Conservation (phyloP, 257 asterid genomes). For the Scutellaria minor region DNA sequence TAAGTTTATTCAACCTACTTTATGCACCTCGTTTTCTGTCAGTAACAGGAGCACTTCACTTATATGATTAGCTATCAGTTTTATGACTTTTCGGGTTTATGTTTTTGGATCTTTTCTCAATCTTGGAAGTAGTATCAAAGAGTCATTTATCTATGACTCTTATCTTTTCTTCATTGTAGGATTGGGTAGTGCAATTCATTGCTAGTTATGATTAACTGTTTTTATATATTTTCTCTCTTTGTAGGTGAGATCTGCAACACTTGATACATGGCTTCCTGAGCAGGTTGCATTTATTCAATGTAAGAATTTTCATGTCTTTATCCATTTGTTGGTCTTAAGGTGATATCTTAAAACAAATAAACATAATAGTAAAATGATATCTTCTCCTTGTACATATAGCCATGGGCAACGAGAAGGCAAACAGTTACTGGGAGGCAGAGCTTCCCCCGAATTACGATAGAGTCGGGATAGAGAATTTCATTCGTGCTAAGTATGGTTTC, state of each 20-base stretch:
- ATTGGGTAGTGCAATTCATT: slow-evolving; percentile 28
- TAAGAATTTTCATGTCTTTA: slow-evolving; percentile 48
- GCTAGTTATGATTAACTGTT: slow-evolving; percentile 24
- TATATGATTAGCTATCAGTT: background rate
- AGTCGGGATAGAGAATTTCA: slow-evolving; percentile 99
- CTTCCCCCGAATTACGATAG: slow-evolving; percentile 98
- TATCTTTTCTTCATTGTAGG: background rate
- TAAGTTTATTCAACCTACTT: slow-evolving; percentile 15
- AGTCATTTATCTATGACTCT: slow-evolving; percentile 10
- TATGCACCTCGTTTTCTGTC: background rate
- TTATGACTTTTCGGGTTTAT: slow-evolving; percentile 2
- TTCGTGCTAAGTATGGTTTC: slow-evolving; percentile 90
- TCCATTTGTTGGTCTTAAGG: slow-evolving; percentile 11
- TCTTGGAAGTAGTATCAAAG: slow-evolving; percentile 17
- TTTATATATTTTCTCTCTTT: slow-evolving; percentile 31
- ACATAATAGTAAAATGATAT: background rate
- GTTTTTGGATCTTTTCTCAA: slow-evolving; percentile 24
- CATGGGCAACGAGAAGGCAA: slow-evolving; percentile 97
- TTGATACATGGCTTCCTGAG: slow-evolving; percentile 99
- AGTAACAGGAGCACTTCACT: background rate
- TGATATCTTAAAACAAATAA: background rate
- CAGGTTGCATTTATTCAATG: slow-evolving; percentile 97
- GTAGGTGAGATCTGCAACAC: slow-evolving; percentile 99
- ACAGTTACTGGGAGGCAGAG: slow-evolving; percentile 98
- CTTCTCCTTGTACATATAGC: slow-evolving; percentile 56